Base-by-base conservation (phyloP, 1,284 basidiomycete species). In the Papiliotrema laurentii region DNA sequence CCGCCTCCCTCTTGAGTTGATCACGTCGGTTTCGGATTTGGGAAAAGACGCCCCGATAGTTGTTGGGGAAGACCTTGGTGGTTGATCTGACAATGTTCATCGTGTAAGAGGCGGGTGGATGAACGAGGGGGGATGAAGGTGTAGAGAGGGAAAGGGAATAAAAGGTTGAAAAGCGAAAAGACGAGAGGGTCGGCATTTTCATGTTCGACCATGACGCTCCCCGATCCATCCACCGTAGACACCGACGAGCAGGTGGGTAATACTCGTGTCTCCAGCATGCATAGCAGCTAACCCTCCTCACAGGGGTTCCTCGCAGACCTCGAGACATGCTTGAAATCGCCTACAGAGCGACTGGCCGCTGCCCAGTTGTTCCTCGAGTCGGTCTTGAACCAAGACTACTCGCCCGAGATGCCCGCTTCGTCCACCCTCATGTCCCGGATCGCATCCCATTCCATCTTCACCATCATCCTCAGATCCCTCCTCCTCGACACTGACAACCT, bases 1-100 rank as follows among this genome's bases (percentile, higher is more conserved):
- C 71, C 2, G 64, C 60, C n/a, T 66, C 43, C 25, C 74, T 62
- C 50, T 68, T 69, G 28, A 61, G 58, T 37, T 71, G 60, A 51
- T 74, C 69, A 31, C 74, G 16, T 30, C 30, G 25, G 31, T 43
- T 49, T 14, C 47, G 41, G 18, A 42, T 25, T 14, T 40, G 27
- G 28, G 16, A 41, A 24, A 47, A 42, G 10, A 25, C 13, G 7
- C 46, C 46, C 16, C 44, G 18, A 22, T 48, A 13, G 30, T 51
- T 44, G 38, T 38, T 49, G 28, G n/a, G 39, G 22, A 36, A 18
- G 30, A 44, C 41, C 18, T 48, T 28, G 19, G 10, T 43, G 13
- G 36, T 49, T 11, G 46, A 21, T 34, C 38, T 26, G 16, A 7
- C 9, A 19, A 41, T 26, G 39, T 47, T 47, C 46, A 47, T 47